Evolutionary conservation across 1,139 yeast genomes (phyloP), one percentile per base, ranked within the genome.

Genomic region (Protomyces inouyei): DNA sequence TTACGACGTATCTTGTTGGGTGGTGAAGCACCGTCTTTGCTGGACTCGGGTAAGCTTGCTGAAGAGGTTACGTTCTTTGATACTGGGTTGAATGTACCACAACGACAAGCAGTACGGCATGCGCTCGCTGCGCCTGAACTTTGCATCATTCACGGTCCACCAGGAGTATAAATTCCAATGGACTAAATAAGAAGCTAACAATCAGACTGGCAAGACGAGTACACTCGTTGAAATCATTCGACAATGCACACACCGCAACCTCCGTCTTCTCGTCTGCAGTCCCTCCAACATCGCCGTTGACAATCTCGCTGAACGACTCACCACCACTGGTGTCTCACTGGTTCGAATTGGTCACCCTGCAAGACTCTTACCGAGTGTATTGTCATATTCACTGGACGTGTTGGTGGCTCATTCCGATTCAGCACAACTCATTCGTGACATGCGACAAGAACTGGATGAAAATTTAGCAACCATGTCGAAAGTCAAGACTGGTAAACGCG

Each of bases 271-370:
- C 52, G 95, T 93, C 0, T 92, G 98, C 76, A 98, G 97, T 0
- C 96, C 98, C 0, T 92, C 98, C 0, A 93, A 93, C 73, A 86
- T 91, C n/a, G 85, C 97, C 0, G 97, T 91, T 0, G 71, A 93
- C 74, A 93, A 96, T 0, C 88, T 93, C 37, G 76, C 91, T 60
- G 98, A 92, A 73, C 78, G 97, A 67, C 75, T 92, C 32, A 14
- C 76, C 75, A 4, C 71, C 81, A 32, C 81, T 83, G 1, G 85
- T 82, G 8, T 80, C 80, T 60, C 75, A 67, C 76, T 93, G 35
- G 78, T 93, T 4, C 80, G 98, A 72, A 81, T 93, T 52, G 98
- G 98, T 0, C 97, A 93, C 73, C 98, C 98, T 0, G 97, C 97
- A 0, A 80, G 98, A 67, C 78, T 93, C 5, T 74, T 91, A 38